Conservation (phyloP, 2,329 filamentous ascomycete species). For the Trichoderma cornu-damae region DNA sequence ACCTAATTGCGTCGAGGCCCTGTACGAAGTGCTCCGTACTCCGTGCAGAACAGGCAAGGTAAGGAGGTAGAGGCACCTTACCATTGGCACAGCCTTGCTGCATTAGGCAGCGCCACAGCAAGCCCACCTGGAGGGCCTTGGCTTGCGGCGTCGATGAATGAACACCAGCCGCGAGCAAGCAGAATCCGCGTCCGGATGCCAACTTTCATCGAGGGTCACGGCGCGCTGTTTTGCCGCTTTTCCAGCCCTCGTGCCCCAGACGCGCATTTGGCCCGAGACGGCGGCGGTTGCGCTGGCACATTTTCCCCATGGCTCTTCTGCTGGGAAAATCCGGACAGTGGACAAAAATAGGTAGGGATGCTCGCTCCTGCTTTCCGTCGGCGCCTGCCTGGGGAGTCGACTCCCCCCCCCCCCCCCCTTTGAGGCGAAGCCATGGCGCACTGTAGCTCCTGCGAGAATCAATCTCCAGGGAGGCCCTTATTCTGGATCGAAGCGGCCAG, state of each 20-base stretch:
- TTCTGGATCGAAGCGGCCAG: neutral
- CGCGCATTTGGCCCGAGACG: neutral
- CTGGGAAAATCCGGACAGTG: neutral
- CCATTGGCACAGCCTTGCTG: slow-evolving; percentile 1
- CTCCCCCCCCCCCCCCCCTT: too few relatives aligned
- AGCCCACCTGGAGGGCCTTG: slow-evolving; percentile 2
- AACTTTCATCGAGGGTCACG: too few relatives aligned
- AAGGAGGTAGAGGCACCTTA: too few relatives aligned
- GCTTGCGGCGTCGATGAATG: neutral
- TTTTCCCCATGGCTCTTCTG: too few relatives aligned
- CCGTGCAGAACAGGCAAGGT: too few relatives aligned
- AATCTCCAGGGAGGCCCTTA: neutral
- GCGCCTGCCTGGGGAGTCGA: neutral
- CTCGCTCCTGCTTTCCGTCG: neutral
- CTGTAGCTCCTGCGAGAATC: slow-evolving; percentile 3
- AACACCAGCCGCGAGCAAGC: neutral
- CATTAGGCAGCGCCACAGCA: slow-evolving; percentile 11
- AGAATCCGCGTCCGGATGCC: neutral
- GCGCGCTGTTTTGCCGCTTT: too few relatives aligned
- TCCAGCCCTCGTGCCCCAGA: neutral
- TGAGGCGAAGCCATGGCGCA: neutral
- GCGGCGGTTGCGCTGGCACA: neutral
- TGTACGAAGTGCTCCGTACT: too few relatives aligned
- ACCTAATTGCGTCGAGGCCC: too few relatives aligned
- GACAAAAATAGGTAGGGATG: too few relatives aligned